Base-by-base conservation (phyloP, 805 yeast genomes). In the Saccharomyces mikatae region DNA sequence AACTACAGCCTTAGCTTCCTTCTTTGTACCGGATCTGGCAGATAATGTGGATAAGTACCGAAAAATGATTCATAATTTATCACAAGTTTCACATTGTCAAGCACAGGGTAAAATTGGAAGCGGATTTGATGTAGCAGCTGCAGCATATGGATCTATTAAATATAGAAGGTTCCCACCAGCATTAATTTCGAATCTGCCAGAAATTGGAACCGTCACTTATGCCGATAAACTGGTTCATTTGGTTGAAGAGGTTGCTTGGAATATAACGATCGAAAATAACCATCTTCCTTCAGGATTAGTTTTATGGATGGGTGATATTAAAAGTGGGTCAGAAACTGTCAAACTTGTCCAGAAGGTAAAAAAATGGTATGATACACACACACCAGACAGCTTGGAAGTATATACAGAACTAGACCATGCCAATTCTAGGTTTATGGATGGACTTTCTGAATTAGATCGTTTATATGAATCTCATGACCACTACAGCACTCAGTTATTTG, bases 31-130 rank as follows among this genome's bases (percentile, higher is more conserved):
- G 11, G 53, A 69, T 4, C 65, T 77, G 11, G 46, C 55, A 0
- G 57, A 68, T 6, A 32, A 48, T 0, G 21, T 49, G 4, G 65
- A 68, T 30, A 59, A 74, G 28, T 36, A 36, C 24, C 17, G 44
- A 17, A 59, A 62, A 4, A 56, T 68, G n/a, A 75, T 92, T 36
- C 98, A 94, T 68, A 92, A 89, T 62, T 70, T 89, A 28, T 81
- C 97, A 0, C 99, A 94, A 68, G 75, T 88, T 8, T 86, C 96
- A 0, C 99, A 94, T 69, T 91, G 97, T 68, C 78, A 81, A 54
- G 98, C 99, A 2, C 99, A 94, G 69, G 88, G 89, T 31, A 94
- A 94, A 69, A 84, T 94, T 27, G 99, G 99, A 0, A 89, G 97
- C 2, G 99, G 99, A 0, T 94, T 94, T 70, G 99, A 94, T 67